These are phyloP conservation scores for Rhynchosporium secalis DNA, from an alignment of 2,329 filamentous ascomycete genomes.

Conservation along the genomic window DNA sequence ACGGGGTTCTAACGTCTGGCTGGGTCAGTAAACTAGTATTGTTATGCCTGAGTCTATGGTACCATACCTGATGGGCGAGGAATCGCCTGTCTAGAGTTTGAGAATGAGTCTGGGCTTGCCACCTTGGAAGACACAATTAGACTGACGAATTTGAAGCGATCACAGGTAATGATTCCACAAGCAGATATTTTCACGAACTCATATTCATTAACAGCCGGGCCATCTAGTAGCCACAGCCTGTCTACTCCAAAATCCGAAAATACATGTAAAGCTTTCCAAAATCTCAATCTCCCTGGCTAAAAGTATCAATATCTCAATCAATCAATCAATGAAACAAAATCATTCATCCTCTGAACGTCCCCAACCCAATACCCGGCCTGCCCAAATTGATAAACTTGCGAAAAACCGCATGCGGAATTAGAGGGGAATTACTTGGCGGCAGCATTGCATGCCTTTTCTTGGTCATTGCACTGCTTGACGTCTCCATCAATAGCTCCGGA, in stretches of 20 bases:
- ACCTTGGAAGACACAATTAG: too few species aligned
- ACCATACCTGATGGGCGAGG: too few species aligned
- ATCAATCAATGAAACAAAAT: background rate
- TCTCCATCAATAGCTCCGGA: slow-evolving; percentile 45
- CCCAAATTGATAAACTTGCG: background rate
- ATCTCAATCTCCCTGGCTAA: background rate
- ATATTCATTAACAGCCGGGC: slow-evolving; percentile 11
- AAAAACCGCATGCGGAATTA: background rate
- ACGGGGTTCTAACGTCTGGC: too few species aligned
- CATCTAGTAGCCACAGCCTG: background rate
- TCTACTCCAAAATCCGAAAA: slow-evolving; percentile 8
- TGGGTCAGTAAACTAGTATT: too few species aligned
- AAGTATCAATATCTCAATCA: background rate
- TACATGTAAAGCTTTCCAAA: slow-evolving; percentile 8
- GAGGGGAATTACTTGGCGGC: slow-evolving; percentile 30
- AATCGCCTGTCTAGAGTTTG: too few species aligned
- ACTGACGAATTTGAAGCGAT: too few species aligned
- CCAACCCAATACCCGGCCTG: background rate
- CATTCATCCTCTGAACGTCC: slow-evolving; percentile 9
- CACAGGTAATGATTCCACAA: too few species aligned
- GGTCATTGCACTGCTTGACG: slow-evolving; percentile 54
- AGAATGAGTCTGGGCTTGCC: too few species aligned
- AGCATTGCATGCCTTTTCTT: slow-evolving; percentile 50
- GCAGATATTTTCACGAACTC: too few species aligned
- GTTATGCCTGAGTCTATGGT: too few species aligned